Percentiles rank a stretch among this genome's conserved stretches.
phyloP scores from a whole-genome alignment of 2,329 filamentous ascomycete species.

The Myriangium duriaei region DNA sequence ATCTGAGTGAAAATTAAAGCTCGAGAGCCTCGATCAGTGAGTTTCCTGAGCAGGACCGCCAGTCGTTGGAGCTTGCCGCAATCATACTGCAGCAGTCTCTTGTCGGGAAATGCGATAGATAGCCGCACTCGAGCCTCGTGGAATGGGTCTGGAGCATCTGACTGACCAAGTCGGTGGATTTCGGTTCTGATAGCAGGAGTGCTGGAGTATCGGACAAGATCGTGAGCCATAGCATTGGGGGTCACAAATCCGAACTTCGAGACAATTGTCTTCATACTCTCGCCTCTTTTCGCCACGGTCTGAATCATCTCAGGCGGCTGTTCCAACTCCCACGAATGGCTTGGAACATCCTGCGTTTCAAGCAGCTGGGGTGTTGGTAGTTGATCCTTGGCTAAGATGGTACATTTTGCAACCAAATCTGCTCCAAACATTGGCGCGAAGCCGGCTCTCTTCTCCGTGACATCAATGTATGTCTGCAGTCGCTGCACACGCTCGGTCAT shows the following conservation, averaged over 20 bases:
- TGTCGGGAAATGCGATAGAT: conserved; percentile 94
- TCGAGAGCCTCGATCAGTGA: conserved; percentile 83
- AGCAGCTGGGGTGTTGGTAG: conserved; percentile 37
- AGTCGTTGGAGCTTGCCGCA: conserved; percentile 91
- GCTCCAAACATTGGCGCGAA: conserved; percentile 71
- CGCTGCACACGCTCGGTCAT: conserved; percentile 62
- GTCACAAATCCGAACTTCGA: conserved; percentile 88
- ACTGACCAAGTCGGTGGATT: conserved; percentile 44
- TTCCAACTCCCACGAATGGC: conserved; percentile 60
- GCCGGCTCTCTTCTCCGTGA: conserved; percentile 70
- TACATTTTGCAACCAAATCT: conserved; percentile 64
- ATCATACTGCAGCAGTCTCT: conserved; percentile 90
- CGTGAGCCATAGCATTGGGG: conserved; percentile 71
- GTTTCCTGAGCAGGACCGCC: conserved; percentile 69
- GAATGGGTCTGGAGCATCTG: conserved; percentile 56
- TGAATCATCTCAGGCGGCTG: conserved; percentile 56
- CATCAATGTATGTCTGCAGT: conserved; percentile 65
- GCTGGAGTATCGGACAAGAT: conserved; percentile 51
- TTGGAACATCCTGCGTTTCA: conserved; percentile 53
- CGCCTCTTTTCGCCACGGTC: conserved; percentile 60
- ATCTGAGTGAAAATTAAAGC: conserved; percentile 98
- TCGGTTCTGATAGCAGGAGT: conserved; percentile 31
- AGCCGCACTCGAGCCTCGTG: conserved; percentile 86
- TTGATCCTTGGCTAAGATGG: conserved; percentile 45
- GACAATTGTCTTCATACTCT: conserved; percentile 59